Conservation (phyloP, 129 eudicot genomes). For the Apium graveolens region DNA sequence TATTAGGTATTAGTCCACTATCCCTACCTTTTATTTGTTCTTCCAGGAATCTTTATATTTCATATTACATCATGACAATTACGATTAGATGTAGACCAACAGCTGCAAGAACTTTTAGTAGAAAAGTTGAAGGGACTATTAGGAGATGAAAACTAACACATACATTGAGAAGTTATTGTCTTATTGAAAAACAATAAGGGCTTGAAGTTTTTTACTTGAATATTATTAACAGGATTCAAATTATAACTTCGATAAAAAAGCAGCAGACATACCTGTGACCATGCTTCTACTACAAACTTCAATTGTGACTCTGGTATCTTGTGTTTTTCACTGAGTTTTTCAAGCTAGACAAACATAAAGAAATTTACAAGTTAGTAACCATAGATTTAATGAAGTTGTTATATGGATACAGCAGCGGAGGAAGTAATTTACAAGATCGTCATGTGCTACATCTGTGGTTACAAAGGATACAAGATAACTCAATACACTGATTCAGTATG, state of each 20-base stretch:
- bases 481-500: neutral
- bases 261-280: slow-evolving; percentile 49
- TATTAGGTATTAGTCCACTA: too few relatives aligned
- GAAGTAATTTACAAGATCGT: neutral
- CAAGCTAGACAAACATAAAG: slow-evolving; percentile 34
- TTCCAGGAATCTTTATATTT: neutral
- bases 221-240: neutral
- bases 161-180: neutral
- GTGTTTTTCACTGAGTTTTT: slow-evolving; percentile 47
- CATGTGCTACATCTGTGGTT: neutral
- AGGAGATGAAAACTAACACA: neutral
- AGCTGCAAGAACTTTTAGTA: neutral
- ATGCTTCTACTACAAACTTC: slow-evolving; percentile 56
- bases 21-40: too few relatives aligned
- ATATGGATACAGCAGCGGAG: neutral
- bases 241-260: neutral
- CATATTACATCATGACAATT: neutral
- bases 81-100: neutral
- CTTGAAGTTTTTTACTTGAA: neutral
- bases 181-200: neutral
- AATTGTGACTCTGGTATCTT: slow-evolving; percentile 58
- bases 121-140: neutral
- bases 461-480: neutral
- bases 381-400: neutral
- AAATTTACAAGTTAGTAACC: neutral